Base-by-base conservation (phyloP, 106 monocot species). In the Hemerocallis citrina region DNA sequence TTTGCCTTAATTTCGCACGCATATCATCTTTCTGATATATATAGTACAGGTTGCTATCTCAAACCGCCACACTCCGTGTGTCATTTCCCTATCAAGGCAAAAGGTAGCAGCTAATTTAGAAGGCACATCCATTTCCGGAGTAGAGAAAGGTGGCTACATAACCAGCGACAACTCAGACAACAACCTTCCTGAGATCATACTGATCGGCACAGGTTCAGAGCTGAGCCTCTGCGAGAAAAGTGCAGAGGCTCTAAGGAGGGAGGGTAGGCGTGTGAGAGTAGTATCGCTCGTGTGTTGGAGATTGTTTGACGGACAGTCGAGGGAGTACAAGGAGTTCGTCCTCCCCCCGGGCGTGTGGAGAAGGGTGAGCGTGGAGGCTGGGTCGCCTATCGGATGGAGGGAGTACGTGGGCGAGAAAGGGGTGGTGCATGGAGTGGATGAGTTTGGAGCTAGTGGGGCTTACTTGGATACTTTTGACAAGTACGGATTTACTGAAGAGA, bases 271-370 rank as follows among this genome's bases (percentile, higher is more conserved):
- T 0, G 92, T 92, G 14, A 62, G 92, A n/a, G 82, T 92, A 8
- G 86, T 92, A 12, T 92, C 92, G 5, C 63, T 91, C 44, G 82
- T 91, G 60, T 77, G 63, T 2, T 91, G 91, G 91, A 85, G 85
- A 55, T 72, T 91, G 61, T 91, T 85, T 33, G 77, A 91, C 13
- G 85, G 82, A 52, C 91, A 91, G 65, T 74, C 91, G 1, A 69
- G 68, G 10, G 74, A 71, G 13, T 91, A 91, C 57, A 85, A 80
- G 72, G 82, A 91, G 67, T 82, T 85, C 54, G 82, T 91, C 14
- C 40, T 91, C 35, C 91, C 91, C 1, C 42, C 55, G 37, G 74
- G 64, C n/a, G 85, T 85, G 15, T 66, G 77, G 54, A 76, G 79
- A 3, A 85, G 85, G 62, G 63, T 91, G 32, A 91, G 91, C 50